Evolutionary conservation across 2,329 filamentous ascomycete genomes (phyloP), one percentile per base, ranked within the genome.

Genomic region (Massarina eburnea): DNA sequence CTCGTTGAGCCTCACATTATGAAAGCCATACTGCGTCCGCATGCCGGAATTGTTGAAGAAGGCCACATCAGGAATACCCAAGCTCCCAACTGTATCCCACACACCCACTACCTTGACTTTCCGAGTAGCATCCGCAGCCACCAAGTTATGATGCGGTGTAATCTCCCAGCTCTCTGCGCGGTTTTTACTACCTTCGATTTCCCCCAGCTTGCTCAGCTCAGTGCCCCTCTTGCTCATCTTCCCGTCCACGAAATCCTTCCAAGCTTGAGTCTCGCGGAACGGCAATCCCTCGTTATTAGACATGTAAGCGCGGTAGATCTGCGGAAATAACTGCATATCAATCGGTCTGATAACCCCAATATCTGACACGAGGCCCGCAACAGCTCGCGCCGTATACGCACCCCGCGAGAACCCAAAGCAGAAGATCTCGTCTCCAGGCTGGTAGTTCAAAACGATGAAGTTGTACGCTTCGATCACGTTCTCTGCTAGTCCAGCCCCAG

Each of bases 391-490:
- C 0, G 74, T 77, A 37, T 70, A 77, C 1, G 75, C 74, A 15
- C 74, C 74, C 17, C 75, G 52, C 0, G 73, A 76, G 52, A 76
- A 77, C 0, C 75, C 75, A 19, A 76, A 66, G 26, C 75, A 64
- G 51, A 75, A 76, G 33, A 77, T 74, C 20, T 73, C 72, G 41
- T 77, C 74, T 32, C 77, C 78, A 1, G 68, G 61, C 18, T 71
- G 58, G 41, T 74, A 80, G 53, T 80, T 81, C 26, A 74, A 67
- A 6, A 73, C 71, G 6, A 80, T 67, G 60, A 79, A 80, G 29
- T 72, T 71, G 51, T 80, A 78, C 1, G 70, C 74, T 57, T 77
- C 72, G 14, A 76, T 71, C 4, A 79, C 73, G 39, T 78, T 76
- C 29, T 77, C 73, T 1, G 66, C 64, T 1, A 79, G 62, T 1